A percentile compares a stretch with the other conserved stretches of the same genome.
These are phyloP conservation scores for Fraxinus cuspidata DNA, from an alignment of 257 asterid species.

Conservation along the genomic window DNA sequence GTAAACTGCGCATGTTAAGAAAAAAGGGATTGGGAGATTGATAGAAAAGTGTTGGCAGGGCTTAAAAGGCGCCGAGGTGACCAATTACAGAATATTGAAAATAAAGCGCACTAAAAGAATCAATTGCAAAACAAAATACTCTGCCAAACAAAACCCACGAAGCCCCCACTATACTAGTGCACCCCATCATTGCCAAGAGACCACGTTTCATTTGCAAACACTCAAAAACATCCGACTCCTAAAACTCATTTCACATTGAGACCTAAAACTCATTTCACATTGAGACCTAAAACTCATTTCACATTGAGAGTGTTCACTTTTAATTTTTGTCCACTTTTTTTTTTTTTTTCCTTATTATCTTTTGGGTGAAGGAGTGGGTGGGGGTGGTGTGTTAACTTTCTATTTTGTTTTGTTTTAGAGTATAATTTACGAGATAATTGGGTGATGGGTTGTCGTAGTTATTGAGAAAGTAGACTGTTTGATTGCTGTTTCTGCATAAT, in stretches of 20 bases:
- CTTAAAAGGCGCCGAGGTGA: slow-evolving; percentile 29
- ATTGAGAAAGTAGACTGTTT: slow-evolving; percentile 35
- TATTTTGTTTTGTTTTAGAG: not conserved
- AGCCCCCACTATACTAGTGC: slow-evolving; percentile 22
- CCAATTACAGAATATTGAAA: slow-evolving; percentile 38
- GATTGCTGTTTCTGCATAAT: slow-evolving; percentile 32
- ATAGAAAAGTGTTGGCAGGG: slow-evolving; percentile 43
- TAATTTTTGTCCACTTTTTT: not conserved
- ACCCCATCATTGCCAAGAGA: slow-evolving; percentile 39
- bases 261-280: slow-evolving; percentile 11
- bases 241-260: slow-evolving; percentile 16
- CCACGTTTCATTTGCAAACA: slow-evolving; percentile 19
- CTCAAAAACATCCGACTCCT: slow-evolving; percentile 12
- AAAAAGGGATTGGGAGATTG: not conserved
- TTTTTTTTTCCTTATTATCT: slow-evolving; percentile 6
- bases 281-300: slow-evolving; percentile 16
- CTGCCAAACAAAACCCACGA: slow-evolving; percentile 10
- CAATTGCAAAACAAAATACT: slow-evolving; percentile 18
- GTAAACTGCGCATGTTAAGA: slow-evolving; percentile 29
- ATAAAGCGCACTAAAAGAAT: slow-evolving; percentile 31
- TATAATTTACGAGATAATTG: slow-evolving; percentile 17
- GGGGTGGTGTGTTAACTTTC: not conserved
- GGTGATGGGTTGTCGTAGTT: slow-evolving; percentile 21
- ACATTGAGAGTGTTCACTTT: not conserved
- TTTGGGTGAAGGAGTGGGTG: not conserved